Percentiles rank a stretch among this genome's conserved stretches.
Evolutionary conservation across 441 rosid species (phyloP).

Genomic region (Arabidopsis hybrid): DNA sequence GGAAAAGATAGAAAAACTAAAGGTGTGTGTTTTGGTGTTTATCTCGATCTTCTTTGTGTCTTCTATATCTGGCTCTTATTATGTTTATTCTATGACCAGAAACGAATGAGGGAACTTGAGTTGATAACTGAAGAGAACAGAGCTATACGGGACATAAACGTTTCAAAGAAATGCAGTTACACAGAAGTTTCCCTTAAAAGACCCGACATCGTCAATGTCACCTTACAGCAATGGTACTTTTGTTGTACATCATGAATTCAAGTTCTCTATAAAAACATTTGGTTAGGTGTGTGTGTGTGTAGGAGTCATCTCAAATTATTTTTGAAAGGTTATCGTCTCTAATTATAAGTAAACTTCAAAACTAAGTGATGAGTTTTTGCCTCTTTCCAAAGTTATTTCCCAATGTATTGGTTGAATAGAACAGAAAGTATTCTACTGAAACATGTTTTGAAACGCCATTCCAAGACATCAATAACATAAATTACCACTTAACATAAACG

Average conservation of each 20-base stretch:
- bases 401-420: too few relatives aligned
- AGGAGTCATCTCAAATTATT: too few relatives aligned
- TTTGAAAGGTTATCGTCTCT: too few relatives aligned
- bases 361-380: too few relatives aligned
- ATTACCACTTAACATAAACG: too few relatives aligned
- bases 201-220: slow-evolving; percentile 41
- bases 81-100: slow-evolving; percentile 44
- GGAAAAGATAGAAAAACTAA: slow-evolving; percentile 67
- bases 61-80: background rate
- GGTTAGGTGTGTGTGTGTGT: too few relatives aligned
- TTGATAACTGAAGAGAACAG: slow-evolving; percentile 64
- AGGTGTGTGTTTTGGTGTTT: slow-evolving; percentile 49
- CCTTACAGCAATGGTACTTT: slow-evolving; percentile 61
- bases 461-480: too few relatives aligned
- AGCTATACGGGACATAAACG: slow-evolving; percentile 66
- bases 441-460: too few relatives aligned
- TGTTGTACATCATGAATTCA: slow-evolving; percentile 18
- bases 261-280: background rate
- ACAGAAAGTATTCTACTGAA: too few relatives aligned
- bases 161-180: slow-evolving; percentile 47
- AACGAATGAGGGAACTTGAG: slow-evolving; percentile 74
- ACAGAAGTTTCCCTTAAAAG: slow-evolving; percentile 39
- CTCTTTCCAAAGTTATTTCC: too few relatives aligned
- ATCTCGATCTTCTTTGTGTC: slow-evolving; percentile 1
- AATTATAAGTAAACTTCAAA: too few relatives aligned